phyloP scores from a whole-genome alignment of 306 rosid genomes.

The Citrullus mucosospermus region DNA sequence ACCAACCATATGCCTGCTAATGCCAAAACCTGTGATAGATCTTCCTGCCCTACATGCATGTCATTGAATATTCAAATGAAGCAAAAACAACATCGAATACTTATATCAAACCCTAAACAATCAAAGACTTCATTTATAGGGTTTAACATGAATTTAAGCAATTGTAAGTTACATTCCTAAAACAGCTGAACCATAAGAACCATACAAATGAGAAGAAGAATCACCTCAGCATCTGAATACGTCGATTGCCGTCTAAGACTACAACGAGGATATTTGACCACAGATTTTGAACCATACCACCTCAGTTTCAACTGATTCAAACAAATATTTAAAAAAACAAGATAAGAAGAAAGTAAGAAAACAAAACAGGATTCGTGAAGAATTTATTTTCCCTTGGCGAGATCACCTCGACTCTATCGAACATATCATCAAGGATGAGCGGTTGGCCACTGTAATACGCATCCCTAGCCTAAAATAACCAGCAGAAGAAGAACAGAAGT shows the following conservation, averaged over 20 bases:
- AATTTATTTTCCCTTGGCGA: not conserved
- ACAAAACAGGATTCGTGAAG: not conserved
- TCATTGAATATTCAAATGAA: conserved; percentile 51
- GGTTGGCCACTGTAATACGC: conserved; percentile 87
- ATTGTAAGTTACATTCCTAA: not conserved
- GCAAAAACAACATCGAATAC: not conserved
- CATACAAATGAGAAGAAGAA: conserved; percentile 13
- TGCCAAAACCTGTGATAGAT: conserved; percentile 68
- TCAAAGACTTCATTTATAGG: not conserved
- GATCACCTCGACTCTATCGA: conserved; percentile 75
- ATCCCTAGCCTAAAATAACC: conserved; percentile 53
- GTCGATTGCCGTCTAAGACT: conserved; percentile 79
- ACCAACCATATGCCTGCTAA: conserved; percentile 71
- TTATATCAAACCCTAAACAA: no score
- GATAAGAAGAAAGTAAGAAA: not conserved
- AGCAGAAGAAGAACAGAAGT: not conserved
- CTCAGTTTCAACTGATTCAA: conserved; percentile 58
- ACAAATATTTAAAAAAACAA: not conserved
- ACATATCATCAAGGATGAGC: conserved; percentile 90
- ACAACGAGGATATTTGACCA: conserved; percentile 73
- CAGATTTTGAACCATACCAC: conserved; percentile 73
- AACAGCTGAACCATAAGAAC: not conserved
- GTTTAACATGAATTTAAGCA: not conserved
- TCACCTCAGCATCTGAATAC: conserved; percentile 88
- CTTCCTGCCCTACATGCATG: conserved; percentile 99